Base-by-base conservation (phyloP, 768 basidiomycete species). In the Gymnopilus dilepis region DNA sequence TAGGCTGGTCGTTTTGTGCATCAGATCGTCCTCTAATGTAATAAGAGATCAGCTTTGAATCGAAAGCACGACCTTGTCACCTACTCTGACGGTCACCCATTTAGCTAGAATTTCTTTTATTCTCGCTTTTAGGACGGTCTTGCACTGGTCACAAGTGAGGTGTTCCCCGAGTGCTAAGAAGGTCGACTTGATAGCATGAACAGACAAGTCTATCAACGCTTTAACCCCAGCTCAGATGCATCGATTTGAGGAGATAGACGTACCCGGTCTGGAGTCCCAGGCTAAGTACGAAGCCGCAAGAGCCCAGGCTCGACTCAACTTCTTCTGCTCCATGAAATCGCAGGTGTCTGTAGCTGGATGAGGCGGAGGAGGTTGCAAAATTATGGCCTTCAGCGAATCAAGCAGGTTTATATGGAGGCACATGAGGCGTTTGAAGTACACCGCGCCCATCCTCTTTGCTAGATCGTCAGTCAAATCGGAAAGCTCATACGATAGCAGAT, bases 201-300 rank as follows among this genome's bases (percentile, higher is more conserved):
- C 67, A 9, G 72, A 71, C 24, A 74, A 33, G 56, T 77, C 74
- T 76, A 58, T n/a, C 8, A 42, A 28, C 41, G 37, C 47, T 56
- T 59, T 37, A 22, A 22, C 19, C 31, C 51, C 11, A 34, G 63
- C 38, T 43, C 53, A 59, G 55, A 24, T 28, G 28, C 34, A 24
- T 12, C 22, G 42, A 33, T 42, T 11, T 30, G 11, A 15, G 30
- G 41, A 19, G 48, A 15, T 45, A 38, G 17, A 70, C 69, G n/a
- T 62, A 77, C 78, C 76, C 28, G 78, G 74, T 58, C 70, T 66
- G 1, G 75, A 64, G 54, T 78, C 77, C 78, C 78, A 80, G 9
- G 70, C 71, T 3, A 79, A 61, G 65, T 73, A 73, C 0, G 78
- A 74, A 7, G 76, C 63, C 4, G 73, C 73, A 4, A 79, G 65